Conservation (phyloP, 139 green algal genomes). For the Coelastrella sp. region DNA sequence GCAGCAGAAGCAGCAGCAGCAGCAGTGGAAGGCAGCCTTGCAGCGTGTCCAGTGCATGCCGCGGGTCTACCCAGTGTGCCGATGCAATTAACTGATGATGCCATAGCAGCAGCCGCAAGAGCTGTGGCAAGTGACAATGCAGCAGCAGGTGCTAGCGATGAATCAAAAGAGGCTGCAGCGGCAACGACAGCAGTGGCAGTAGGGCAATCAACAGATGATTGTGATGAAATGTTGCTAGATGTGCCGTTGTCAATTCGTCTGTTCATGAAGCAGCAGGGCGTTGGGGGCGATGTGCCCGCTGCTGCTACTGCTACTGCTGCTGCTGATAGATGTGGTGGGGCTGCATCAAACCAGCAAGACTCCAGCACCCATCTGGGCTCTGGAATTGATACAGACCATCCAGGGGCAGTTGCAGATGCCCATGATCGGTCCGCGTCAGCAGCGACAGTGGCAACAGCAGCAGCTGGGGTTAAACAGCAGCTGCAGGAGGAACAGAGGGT, state of each 20-base stretch:
- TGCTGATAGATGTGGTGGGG: too few species aligned
- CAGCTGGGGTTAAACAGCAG: too few species aligned
- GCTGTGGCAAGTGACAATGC: background rate
- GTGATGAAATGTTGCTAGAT: conserved; percentile 1
- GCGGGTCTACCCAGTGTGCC: too few species aligned
- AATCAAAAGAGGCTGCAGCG: background rate
- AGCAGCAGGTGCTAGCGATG: background rate
- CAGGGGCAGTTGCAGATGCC: too few species aligned
- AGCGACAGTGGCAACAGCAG: too few species aligned
- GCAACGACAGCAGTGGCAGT: background rate
- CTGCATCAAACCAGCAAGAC: too few species aligned
- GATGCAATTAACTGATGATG: too few species aligned
- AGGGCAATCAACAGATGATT: background rate
- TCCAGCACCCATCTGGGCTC: too few species aligned
- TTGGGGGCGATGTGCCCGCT: background rate
- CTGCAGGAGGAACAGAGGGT: too few species aligned
- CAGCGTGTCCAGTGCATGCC: background rate
- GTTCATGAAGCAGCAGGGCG: conserved; percentile 15
- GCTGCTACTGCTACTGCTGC: background rate
- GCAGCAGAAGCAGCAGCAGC: background rate
- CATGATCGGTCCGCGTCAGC: too few species aligned
- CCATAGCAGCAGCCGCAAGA: background rate
- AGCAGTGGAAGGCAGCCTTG: background rate
- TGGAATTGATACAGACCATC: too few species aligned
- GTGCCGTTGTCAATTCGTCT: conserved; percentile 1